Evolutionary conservation across 2,329 filamentous ascomycete genomes (phyloP), one percentile per base, ranked within the genome.

Genomic region (Venturia pyrina): DNA sequence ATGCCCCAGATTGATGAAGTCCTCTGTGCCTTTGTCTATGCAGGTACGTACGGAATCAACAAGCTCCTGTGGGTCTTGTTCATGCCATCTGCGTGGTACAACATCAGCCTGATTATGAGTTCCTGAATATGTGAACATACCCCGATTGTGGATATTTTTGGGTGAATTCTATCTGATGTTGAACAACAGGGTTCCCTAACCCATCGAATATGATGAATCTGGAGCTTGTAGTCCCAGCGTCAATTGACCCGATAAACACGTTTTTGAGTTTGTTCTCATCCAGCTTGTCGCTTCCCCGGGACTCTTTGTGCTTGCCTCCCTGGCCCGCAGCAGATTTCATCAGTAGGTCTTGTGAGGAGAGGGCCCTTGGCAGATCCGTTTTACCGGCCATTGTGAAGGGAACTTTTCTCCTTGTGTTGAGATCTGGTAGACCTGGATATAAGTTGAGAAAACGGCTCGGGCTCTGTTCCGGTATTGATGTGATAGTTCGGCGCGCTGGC

Each of bases 171-270:
- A 93, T 87, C 78, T 96, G 92, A 75, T 96, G 91, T 70, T 87
- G 88, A 46, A 89, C 91, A 57, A 95, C 84, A 4, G 90, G 89
- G 67, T 89, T 86, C 65, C 92, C 91, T 53, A 84, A 79, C 69
- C 86, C 86, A 77, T 96, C 87, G 79, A 96, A 96, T 73, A 97
- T 93, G 71, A 96, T 84, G 78, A 96, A 96, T 46, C 92, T 85
- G 43, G 91, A 90, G 67, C 89, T 93, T 41, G 92, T 96, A 15
- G 92, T 96, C 67, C 92, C 92, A 73, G 96, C 91, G 74, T 96
- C 92, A 74, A 96, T 93, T 70, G 89, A 90, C 67, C 91, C 92
- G 68, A 96, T 88, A 72, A 90, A 96, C 78, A 85, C 85, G 66
- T 87, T 78, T 50, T 79, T 68, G 41, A 69, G 62, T 59, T 68